Evolutionary conservation across 108 stramenopile genomes (phyloP).

Genomic region (Pseudonitzschia pungens): DNA sequence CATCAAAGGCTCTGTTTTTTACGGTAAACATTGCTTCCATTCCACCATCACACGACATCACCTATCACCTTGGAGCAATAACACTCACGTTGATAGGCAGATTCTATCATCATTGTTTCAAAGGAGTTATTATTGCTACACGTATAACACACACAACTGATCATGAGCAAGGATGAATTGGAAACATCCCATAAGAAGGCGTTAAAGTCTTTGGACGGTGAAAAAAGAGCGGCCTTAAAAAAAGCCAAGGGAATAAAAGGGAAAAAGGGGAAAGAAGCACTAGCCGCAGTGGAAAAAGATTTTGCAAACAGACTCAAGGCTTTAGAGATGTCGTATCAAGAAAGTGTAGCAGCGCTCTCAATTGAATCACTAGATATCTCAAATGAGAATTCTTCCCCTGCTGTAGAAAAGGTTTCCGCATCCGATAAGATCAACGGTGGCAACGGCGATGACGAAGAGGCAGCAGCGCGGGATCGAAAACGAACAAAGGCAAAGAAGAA

Average conservation of each 20-base stretch:
- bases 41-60: no score
- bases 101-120: no score
- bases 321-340: slow-evolving; percentile 15
- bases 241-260: slow-evolving; percentile 72
- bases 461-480: slow-evolving; percentile 44
- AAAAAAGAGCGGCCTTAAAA: slow-evolving; percentile 75
- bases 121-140: no score
- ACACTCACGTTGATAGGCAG: no score
- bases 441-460: slow-evolving; percentile 25
- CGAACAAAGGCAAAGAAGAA: slow-evolving; percentile 58
- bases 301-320: slow-evolving; percentile 22
- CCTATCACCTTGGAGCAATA: no score
- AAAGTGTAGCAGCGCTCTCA: background rate
- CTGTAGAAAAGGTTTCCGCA: slow-evolving; percentile 1
- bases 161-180: slow-evolving; percentile 39
- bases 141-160: background rate
- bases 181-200: slow-evolving; percentile 71
- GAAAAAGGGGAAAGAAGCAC: slow-evolving; percentile 76
- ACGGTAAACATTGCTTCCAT: no score
- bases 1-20: no score
- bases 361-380: slow-evolving; percentile 6
- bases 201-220: slow-evolving; percentile 78
- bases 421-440: slow-evolving; percentile 7
- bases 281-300: slow-evolving; percentile 40
- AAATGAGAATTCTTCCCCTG: background rate